Evolutionary conservation across 306 rosid species (phyloP).

Genomic region (Quercus aquifolioides): DNA sequence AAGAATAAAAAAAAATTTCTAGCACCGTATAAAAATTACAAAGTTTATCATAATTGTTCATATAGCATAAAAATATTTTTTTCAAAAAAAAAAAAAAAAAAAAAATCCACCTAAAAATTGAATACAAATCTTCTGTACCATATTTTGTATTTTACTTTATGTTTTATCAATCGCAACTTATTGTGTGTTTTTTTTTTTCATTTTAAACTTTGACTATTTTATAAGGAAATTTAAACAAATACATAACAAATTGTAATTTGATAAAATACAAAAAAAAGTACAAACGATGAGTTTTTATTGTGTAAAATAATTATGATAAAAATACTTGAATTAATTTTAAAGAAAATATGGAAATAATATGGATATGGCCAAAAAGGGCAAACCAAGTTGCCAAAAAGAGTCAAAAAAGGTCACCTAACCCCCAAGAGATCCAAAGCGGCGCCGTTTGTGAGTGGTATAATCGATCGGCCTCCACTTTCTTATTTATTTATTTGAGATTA

Average conservation of each 20-base stretch:
- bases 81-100: too few species aligned
- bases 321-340: too few species aligned
- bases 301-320: too few species aligned
- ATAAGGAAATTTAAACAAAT: rapidly evolving
- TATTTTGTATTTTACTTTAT: rapidly evolving
- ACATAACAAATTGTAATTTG: rapidly evolving
- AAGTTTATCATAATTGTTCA: too few species aligned
- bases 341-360: too few species aligned
- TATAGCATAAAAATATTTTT: too few species aligned
- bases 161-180: rapidly evolving
- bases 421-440: constrained; percentile 8
- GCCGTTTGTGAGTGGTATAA: not conserved
- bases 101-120: rapidly evolving
- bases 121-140: rapidly evolving
- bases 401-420: not conserved
- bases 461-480: too few species aligned
- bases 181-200: rapidly evolving
- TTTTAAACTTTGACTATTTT: too few species aligned
- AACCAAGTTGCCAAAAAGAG: not conserved
- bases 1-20: too few species aligned
- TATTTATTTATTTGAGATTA: not conserved
- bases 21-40: too few species aligned
- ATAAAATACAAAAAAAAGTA: rapidly evolving
- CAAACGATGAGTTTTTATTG: rapidly evolving
- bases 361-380: too few species aligned